Conservation (phyloP, 495 filamentous ascomycete species). For the Saxophila tyrrhenica region DNA sequence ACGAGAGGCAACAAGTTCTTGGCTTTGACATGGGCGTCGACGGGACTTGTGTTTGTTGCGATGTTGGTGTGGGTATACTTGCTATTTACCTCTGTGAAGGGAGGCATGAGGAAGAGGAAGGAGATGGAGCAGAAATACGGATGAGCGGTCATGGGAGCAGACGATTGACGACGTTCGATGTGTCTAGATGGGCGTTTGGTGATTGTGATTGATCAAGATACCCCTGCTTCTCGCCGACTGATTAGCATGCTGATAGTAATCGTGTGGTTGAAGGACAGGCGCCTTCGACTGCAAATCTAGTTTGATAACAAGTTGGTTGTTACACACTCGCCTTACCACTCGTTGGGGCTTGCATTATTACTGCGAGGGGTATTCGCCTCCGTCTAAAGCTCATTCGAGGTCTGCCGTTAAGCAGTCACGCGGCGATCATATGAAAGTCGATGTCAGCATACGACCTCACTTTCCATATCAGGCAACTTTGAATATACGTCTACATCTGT, state of each 20-base stretch:
- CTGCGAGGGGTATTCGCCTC: too few relatives aligned
- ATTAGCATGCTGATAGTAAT: background rate
- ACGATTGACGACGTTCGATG: background rate
- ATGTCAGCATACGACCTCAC: too few relatives aligned
- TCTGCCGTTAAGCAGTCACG: too few relatives aligned
- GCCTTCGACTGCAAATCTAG: background rate
- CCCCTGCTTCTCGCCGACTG: background rate
- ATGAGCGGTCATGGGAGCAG: background rate
- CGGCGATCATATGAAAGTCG: too few relatives aligned
- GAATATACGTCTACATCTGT: too few relatives aligned
- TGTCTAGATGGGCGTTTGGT: background rate
- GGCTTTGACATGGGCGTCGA: conserved; percentile 49
- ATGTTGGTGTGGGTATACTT: conserved; percentile 31
- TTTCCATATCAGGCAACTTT: background rate
- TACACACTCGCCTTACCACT: too few relatives aligned
- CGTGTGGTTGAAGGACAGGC: background rate
- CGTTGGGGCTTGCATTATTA: too few relatives aligned
- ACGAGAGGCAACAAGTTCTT: conserved; percentile 45
- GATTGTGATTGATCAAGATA: background rate
- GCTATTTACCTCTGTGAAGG: conserved; percentile 5
- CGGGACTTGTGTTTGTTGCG: conserved; percentile 39
- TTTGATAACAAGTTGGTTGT: too few relatives aligned
- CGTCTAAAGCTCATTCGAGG: too few relatives aligned
- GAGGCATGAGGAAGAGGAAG: background rate
- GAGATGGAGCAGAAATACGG: background rate